Percentiles rank a stretch among this genome's conserved stretches.
These are phyloP conservation scores for Arabidopsis lyrata DNA, from an alignment of 441 rosid species.

Conservation along the genomic window DNA sequence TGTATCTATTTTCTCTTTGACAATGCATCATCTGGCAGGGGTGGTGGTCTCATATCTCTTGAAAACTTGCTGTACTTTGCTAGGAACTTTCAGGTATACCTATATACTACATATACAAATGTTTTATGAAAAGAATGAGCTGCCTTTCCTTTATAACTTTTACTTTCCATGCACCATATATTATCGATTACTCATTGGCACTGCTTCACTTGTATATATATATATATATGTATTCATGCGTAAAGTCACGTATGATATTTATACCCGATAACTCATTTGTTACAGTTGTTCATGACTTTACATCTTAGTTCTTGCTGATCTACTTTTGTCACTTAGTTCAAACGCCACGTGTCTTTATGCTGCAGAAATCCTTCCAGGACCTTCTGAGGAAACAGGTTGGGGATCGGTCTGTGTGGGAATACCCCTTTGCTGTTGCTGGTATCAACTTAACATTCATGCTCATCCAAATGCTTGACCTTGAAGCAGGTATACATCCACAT, in stretches of 20 bases:
- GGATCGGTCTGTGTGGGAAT: slow-evolving; percentile 91
- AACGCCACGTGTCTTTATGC: slow-evolving; percentile 19
- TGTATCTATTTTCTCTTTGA: slow-evolving; percentile 26
- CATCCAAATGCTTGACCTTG: slow-evolving; percentile 94
- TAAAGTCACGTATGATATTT: too few species aligned
- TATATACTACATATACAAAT: slow-evolving; percentile 4
- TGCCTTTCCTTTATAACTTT: neutral
- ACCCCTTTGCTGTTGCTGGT: slow-evolving; percentile 98
- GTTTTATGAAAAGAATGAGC: slow-evolving; percentile 18
- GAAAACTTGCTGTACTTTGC: slow-evolving; percentile 91
- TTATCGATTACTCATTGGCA: neutral
- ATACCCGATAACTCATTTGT: too few species aligned
- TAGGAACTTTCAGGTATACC: slow-evolving; percentile 68
- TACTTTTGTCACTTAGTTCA: neutral
- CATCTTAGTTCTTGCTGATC: too few species aligned
- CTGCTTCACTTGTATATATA: neutral
- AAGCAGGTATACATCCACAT: slow-evolving; percentile 66
- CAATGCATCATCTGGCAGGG: slow-evolving; percentile 59
- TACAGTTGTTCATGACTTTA: too few species aligned
- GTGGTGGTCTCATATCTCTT: slow-evolving; percentile 93
- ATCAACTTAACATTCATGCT: slow-evolving; percentile 95
- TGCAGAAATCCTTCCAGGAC: slow-evolving; percentile 86
- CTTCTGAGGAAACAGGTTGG: slow-evolving; percentile 89
- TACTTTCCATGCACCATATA: neutral
- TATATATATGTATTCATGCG: too few species aligned